Evolutionary conservation across 1,284 basidiomycete species (phyloP), one percentile per base, ranked within the genome.

Genomic region (Calocybe gambosa): DNA sequence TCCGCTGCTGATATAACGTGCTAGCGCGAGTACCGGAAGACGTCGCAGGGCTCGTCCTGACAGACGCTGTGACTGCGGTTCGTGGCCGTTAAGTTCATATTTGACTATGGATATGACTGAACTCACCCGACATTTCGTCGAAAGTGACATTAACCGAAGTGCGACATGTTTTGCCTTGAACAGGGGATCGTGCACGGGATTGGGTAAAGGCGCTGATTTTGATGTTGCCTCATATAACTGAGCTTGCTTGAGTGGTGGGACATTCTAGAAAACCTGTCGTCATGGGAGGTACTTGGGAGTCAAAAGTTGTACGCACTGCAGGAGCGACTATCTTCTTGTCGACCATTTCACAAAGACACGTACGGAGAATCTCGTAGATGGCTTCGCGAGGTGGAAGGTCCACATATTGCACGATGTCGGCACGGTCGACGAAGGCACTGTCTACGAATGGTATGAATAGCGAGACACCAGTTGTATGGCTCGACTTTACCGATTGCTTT

Each of bases 331-430:
- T 80, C 0, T 84, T 80, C 46, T 80, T 85, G 19, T 68, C 63
- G 55, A 91, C 76, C 43, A 99, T 80, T 62, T 98, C 95, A 12
- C 70, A 63, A 10, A 98, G 68, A 60, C 89, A 95, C 3, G 82
- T 83, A 7, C 82, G 74, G n/a, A 99, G 68, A 52, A 99, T 98
- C 66, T 91, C 90, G 65, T 97, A 98, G 42, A 98, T 80, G 0
- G 94, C 95, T 56, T 93, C 83, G 3, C 85, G 76, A 3, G 93
- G 83, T 0, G 95, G 95, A 5, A 92, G 75, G 49, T 93, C 93
- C 29, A 98, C 79, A 59, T 92, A 96, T 71, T 97, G 93, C 39
- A 95, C 83, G 48, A 99, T 93, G 60, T 99, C 96, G 9, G 94
- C 96, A 38, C 96, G 85, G 61, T 99, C 96, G 44, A 98, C 81